Conservation (phyloP, 2,329 filamentous ascomycete species). For the Colletotrichum neosansevieriae region DNA sequence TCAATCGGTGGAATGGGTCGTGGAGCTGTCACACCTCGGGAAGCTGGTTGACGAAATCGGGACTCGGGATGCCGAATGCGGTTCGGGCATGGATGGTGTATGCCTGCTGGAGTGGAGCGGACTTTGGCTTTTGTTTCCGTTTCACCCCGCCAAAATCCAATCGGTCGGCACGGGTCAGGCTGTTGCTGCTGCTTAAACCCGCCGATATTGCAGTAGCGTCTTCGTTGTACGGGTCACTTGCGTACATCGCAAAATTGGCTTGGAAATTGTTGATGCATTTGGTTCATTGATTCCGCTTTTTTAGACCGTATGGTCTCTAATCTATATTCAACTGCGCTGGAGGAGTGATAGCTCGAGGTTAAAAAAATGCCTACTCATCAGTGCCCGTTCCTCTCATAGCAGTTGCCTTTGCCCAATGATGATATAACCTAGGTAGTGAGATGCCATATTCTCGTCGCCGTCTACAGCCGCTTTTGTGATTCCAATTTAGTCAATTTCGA, state of each 20-base stretch:
- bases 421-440: background rate
- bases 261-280: background rate
- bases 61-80: slow-evolving; percentile 14
- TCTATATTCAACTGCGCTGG: slow-evolving; percentile 26
- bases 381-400: slow-evolving; percentile 10
- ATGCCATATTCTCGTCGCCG: too few relatives aligned
- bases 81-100: background rate
- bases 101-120: background rate
- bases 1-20: slow-evolving; percentile 10
- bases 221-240: background rate
- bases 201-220: slow-evolving; percentile 5
- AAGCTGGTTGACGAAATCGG: background rate
- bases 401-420: background rate
- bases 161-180: slow-evolving; percentile 1
- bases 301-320: slow-evolving; percentile 5
- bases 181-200: slow-evolving; percentile 9
- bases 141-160: background rate
- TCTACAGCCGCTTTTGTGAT: too few relatives aligned
- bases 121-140: background rate
- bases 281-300: slow-evolving; percentile 22
- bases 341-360: background rate
- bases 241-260: background rate
- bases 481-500: slow-evolving; percentile 75
- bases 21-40: background rate
- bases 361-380: background rate